These are phyloP conservation scores for Zoysia pacifica DNA, from an alignment of 176 grass and related monocot genomes.

Conservation along the genomic window DNA sequence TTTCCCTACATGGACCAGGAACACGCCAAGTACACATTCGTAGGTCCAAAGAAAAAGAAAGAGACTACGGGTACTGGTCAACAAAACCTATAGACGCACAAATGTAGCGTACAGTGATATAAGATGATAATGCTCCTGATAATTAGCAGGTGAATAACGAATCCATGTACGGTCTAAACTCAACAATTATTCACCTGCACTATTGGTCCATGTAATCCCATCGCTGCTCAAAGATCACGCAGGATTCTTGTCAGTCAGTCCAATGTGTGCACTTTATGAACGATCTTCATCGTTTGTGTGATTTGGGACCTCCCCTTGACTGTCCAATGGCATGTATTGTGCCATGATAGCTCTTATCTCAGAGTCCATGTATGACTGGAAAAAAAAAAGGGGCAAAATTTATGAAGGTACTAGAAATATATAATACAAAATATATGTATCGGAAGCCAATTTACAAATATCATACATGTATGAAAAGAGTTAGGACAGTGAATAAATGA, in stretches of 20 bases:
- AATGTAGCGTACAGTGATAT: conserved; percentile 30
- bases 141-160: conserved; percentile 6
- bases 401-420: neutral
- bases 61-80: conserved; percentile 4
- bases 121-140: conserved; percentile 24
- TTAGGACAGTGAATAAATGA: neutral
- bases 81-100: conserved; percentile 35
- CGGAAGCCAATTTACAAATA: conserved; percentile 18
- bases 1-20: conserved; percentile 25
- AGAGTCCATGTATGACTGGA: conserved; percentile 77
- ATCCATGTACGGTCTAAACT: conserved; percentile 15
- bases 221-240: conserved; percentile 5
- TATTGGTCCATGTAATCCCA: neutral
- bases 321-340: conserved; percentile 69
- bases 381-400: conserved; percentile 12
- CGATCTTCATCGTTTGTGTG: conserved; percentile 44
- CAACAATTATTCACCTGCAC: conserved; percentile 9
- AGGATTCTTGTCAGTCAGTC: neutral
- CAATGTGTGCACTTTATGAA: conserved; percentile 25
- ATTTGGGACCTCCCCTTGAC: conserved; percentile 58
- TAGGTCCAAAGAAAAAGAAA: neutral
- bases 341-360: conserved; percentile 79
- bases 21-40: conserved; percentile 1
- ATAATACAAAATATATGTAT: neutral
- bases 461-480: neutral